phyloP scores from a whole-genome alignment of 495 filamentous ascomycete genomes.

The Podospora pseudoanserina region DNA sequence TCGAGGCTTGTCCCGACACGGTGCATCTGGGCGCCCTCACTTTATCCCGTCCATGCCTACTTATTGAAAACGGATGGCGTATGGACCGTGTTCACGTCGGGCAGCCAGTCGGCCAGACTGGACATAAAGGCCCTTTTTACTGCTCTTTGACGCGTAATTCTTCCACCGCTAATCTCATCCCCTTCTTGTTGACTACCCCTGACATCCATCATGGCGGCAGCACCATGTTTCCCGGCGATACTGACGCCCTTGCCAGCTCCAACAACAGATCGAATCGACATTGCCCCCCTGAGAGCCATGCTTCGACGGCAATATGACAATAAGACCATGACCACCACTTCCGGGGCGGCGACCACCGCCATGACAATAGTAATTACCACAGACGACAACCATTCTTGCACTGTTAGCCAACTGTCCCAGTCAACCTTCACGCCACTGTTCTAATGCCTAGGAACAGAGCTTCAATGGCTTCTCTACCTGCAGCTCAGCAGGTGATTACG shows the following conservation, averaged over 20 bases:
- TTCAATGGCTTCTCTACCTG: slow-evolving; percentile 27
- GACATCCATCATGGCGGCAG: not conserved
- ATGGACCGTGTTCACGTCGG: not conserved
- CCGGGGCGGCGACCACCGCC: not conserved
- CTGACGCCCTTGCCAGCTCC: not conserved
- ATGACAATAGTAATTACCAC: not conserved
- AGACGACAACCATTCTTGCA: not conserved
- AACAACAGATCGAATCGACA: not conserved
- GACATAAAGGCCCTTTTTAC: not conserved
- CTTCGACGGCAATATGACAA: not conserved
- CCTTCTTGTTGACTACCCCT: not conserved
- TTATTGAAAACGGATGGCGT: not conserved
- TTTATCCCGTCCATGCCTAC: not conserved
- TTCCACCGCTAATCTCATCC: not conserved
- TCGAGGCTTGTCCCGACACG: not conserved
- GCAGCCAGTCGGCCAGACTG: not conserved
- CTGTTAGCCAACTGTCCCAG: not conserved
- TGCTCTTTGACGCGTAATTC: not conserved
- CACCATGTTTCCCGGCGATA: not conserved
- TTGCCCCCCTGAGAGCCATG: not conserved
- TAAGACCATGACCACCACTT: slow-evolving; percentile 1
- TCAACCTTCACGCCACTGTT: not conserved
- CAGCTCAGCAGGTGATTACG: slow-evolving; percentile 22
- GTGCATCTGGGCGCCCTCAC: not conserved
- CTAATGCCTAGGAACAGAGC: slow-evolving; percentile 5